Percentiles rank a stretch among this genome's conserved stretches.
phyloP scores from a whole-genome alignment of 2,329 filamentous ascomycete species.

The Talaromyces sp. region DNA sequence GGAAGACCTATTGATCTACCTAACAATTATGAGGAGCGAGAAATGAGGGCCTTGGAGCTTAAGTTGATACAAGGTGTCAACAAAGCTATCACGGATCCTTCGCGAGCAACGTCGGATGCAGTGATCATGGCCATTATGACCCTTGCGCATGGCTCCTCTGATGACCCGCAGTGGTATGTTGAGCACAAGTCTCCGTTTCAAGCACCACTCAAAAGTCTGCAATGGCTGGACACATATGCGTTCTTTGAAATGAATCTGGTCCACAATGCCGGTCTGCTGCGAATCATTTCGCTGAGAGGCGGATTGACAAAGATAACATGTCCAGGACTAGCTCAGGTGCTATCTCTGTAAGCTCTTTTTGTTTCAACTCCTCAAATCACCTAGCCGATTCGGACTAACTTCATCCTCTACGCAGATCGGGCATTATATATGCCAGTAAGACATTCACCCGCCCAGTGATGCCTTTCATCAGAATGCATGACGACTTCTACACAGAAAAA shows the following conservation, averaged over 20 bases:
- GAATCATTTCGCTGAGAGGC: neutral
- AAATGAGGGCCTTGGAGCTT: too few species aligned
- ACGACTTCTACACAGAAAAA: neutral
- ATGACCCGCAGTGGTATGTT: too few species aligned
- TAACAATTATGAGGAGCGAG: too few species aligned
- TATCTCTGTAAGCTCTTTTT: neutral
- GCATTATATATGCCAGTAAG: neutral
- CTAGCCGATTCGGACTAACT: neutral
- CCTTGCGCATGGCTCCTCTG: too few species aligned
- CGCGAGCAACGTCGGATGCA: too few species aligned
- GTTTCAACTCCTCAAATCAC: neutral
- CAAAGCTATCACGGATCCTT: too few species aligned
- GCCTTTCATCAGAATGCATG: neutral
- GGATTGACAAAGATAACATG: neutral
- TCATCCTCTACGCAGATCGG: neutral
- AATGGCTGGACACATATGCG: too few species aligned
- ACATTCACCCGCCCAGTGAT: neutral
- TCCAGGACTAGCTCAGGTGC: neutral
- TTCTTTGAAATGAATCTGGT: neutral
- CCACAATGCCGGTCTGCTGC: neutral
- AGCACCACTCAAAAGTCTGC: too few species aligned
- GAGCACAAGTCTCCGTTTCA: too few species aligned
- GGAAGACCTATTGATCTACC: too few species aligned
- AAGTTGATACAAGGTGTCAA: too few species aligned
- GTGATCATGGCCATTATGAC: too few species aligned